Percentiles rank a stretch among this genome's conserved stretches.
Conservation (phyloP, 2,329 filamentous ascomycete genomes). For the Diaporthe eres region DNA sequence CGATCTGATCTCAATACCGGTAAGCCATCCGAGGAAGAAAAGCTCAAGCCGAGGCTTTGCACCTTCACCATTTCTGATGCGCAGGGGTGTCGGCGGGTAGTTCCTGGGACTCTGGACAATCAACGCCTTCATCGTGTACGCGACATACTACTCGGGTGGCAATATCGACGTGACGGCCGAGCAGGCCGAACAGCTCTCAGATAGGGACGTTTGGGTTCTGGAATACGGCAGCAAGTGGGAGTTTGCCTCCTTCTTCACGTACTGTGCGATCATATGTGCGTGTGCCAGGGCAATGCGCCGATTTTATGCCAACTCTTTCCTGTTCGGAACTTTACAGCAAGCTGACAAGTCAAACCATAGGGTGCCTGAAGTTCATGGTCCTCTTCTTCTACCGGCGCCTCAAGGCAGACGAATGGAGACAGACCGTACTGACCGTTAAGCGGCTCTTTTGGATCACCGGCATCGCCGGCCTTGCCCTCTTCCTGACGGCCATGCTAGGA, state of each 20-base stretch:
- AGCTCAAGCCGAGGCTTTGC: background rate
- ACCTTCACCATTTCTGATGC: background rate
- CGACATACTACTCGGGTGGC: slow-evolving; percentile 46
- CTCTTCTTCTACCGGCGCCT: slow-evolving; percentile 49
- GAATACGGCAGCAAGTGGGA: slow-evolving; percentile 46
- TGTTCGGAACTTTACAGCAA: too few species aligned
- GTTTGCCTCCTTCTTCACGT: slow-evolving; percentile 47
- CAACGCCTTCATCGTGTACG: slow-evolving; percentile 45
- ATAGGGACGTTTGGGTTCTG: slow-evolving; percentile 44
- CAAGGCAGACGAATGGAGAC: slow-evolving; percentile 43
- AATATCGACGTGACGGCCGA: slow-evolving; percentile 46
- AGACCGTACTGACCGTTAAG: slow-evolving; percentile 37
- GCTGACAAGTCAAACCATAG: slow-evolving; percentile 34
- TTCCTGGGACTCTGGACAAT: slow-evolving; percentile 46
- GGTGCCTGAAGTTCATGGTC: slow-evolving; percentile 48
- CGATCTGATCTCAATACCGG: slow-evolving; percentile 37
- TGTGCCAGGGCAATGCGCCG: background rate
- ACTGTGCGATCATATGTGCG: slow-evolving; percentile 48
- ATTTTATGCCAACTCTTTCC: accelerated
- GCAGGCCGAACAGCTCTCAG: slow-evolving; percentile 38
- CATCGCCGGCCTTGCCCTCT: slow-evolving; percentile 42
- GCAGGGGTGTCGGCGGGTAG: slow-evolving; percentile 20
- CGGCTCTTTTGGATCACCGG: slow-evolving; percentile 45
- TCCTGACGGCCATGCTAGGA: slow-evolving; percentile 28
- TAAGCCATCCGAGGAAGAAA: background rate